Percentiles rank a stretch among this genome's conserved stretches.
phyloP scores from a whole-genome alignment of 169 alveolate genomes.

The Cryptosporidium sp. region DNA sequence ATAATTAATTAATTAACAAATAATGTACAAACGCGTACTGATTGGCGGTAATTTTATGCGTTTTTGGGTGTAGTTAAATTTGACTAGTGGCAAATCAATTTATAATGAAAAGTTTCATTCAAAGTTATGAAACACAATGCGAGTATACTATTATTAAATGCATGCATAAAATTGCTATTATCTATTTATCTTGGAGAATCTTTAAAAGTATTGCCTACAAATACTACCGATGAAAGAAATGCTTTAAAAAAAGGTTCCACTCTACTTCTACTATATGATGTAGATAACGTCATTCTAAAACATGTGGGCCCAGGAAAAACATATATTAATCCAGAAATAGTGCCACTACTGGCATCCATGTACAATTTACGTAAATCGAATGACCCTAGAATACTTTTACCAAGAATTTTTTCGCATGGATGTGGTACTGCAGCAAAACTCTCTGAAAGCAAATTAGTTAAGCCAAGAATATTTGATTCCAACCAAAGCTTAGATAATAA shows the following conservation, averaged over 20 bases:
- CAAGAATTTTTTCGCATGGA: conserved; percentile 70
- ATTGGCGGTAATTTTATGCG: conserved; percentile 62
- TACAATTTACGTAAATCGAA: conserved; percentile 4
- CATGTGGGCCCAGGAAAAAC: conserved; percentile 45
- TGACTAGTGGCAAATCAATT: conserved; percentile 34
- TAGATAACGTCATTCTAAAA: conserved; percentile 47
- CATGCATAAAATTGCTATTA: neutral
- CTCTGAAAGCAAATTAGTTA: conserved; percentile 13
- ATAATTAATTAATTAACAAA: neutral
- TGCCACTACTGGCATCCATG: conserved; percentile 52
- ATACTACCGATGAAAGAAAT: neutral
- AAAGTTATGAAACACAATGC: conserved; percentile 22
- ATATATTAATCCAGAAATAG: conserved; percentile 50
- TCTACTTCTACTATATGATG: conserved; percentile 38
- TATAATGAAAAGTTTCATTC: neutral
- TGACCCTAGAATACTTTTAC: conserved; percentile 43
- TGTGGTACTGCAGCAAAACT: conserved; percentile 59
- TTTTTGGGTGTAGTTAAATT: conserved; percentile 54
- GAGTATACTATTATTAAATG: neutral
- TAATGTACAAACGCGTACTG: conserved; percentile 3
- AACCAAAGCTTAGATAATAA: neutral
- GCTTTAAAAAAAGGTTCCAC: conserved; percentile 22
- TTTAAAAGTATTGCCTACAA: neutral
- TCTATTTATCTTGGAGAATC: conserved; percentile 5
- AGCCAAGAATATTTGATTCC: conserved; percentile 23